Conservation (phyloP, 2,329 filamentous ascomycete genomes). For the Colletotrichum viniferum region DNA sequence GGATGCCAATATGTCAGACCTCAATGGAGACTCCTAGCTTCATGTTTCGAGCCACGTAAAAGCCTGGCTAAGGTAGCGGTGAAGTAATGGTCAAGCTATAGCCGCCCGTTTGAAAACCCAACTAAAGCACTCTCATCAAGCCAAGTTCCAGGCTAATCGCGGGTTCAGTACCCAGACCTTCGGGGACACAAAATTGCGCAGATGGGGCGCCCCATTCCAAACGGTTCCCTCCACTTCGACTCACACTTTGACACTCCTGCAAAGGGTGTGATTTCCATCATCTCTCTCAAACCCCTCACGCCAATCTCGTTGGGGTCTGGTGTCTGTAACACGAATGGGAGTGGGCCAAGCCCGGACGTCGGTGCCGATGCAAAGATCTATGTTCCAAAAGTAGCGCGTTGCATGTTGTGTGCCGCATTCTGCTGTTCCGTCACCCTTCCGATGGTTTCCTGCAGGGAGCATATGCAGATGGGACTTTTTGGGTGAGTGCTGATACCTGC, state of each 20-base stretch:
- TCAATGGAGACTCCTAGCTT: neutral
- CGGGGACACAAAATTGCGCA: neutral
- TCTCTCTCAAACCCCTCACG: neutral
- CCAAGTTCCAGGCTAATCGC: neutral
- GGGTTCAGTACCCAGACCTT: neutral
- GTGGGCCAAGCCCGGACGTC: neutral
- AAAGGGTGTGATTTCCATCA: neutral
- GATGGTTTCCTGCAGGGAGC: neutral
- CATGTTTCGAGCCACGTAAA: accelerated
- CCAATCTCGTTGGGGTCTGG: neutral
- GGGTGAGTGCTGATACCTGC: neutral
- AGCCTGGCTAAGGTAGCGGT: neutral
- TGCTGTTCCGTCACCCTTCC: neutral
- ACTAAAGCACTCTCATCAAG: neutral
- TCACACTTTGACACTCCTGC: neutral
- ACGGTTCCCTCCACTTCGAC: neutral
- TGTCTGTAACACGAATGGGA: neutral
- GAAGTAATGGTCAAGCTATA: neutral
- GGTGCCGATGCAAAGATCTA: neutral
- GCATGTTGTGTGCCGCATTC: neutral
- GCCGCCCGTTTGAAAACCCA: neutral
- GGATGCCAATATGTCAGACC: neutral
- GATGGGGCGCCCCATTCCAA: neutral
- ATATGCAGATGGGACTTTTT: neutral
- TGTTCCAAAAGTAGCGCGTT: neutral